Evolutionary conservation across 2,329 filamentous ascomycete species (phyloP), one percentile per base, ranked within the genome.

Genomic region (Ceratocystis ficicola): DNA sequence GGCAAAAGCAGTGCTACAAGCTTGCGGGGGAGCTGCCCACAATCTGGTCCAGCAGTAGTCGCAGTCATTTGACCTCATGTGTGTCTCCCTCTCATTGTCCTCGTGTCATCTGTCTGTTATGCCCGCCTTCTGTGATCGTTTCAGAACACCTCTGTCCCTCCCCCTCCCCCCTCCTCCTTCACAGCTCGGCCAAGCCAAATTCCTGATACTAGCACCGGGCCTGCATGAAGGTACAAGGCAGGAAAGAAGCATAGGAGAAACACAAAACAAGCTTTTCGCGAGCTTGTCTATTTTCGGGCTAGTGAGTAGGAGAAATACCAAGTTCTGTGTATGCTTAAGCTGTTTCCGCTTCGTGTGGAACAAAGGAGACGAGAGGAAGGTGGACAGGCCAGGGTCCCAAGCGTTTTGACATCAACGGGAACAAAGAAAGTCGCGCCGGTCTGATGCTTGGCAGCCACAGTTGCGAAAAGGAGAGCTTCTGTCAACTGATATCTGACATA

Each of bases 271-370:
- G 28, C 28, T 36, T 32, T 20, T 22, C n/a, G 7, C 10, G 28
- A 59, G 52, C 52, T 32, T 59, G 28, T 59, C 52, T 59, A 30
- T 36, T 25, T 59, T n/a, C n/a, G 52, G 52, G 25, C 52, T 32
- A 59, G 52, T 17, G 25, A 52, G 25, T 52, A 15, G 8, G 48
- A 52, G 10, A 48, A 20, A 20, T n/a, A 48, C 17, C 20, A 28
- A 50, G 48, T 25, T 7, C 1, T 12, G 7, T 50, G 46, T 20
- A 50, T 52, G 28, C 15, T 36, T 59, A 30, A 36, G 52, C 52
- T 59, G 25, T 57, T 59, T 22, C 32, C 15, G 20, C 17, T 17
- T n/a, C 20, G 12, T 25, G 10, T 20, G 20, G 20, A 41, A 41
- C 36, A 41, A 41, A 41, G 36, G 36, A 41, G 36, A 41, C 12